Evolutionary conservation across 495 filamentous ascomycete species (phyloP).

Genomic region (Trichoderma orchidacearum): DNA sequence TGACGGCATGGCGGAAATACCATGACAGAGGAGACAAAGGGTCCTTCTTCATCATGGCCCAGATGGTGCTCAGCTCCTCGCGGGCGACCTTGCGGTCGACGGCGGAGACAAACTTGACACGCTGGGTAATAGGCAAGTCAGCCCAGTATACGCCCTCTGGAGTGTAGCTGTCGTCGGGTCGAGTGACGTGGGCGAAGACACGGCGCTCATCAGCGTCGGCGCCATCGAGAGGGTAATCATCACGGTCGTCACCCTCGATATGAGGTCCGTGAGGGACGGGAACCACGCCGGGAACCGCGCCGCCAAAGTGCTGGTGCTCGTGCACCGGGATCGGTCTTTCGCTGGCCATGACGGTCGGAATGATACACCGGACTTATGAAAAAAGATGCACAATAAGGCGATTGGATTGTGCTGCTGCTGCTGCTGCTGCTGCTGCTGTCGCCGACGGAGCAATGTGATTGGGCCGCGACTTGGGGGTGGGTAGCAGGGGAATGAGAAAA

Average conservation of each 20-base stretch:
- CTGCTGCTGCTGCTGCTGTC: neutral
- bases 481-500: neutral
- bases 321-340: slow-evolving; percentile 1
- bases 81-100: slow-evolving; percentile 51
- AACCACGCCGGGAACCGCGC: slow-evolving; percentile 18
- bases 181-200: slow-evolving; percentile 61
- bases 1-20: slow-evolving; percentile 76
- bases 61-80: slow-evolving; percentile 51
- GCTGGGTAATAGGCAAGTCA: slow-evolving; percentile 53
- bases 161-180: slow-evolving; percentile 73
- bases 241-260: slow-evolving; percentile 17
- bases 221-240: slow-evolving; percentile 18
- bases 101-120: slow-evolving; percentile 55
- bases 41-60: slow-evolving; percentile 65
- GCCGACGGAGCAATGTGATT: neutral
- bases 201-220: slow-evolving; percentile 50
- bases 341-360: no score
- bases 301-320: slow-evolving; percentile 23
- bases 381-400: neutral
- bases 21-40: slow-evolving; percentile 66
- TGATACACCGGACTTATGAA: neutral
- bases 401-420: neutral
- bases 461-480: neutral
- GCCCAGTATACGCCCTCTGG: slow-evolving; percentile 79
- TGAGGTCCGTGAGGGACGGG: slow-evolving; percentile 35